These are phyloP conservation scores for Exophiala alcalophila DNA, from an alignment of 2,329 filamentous ascomycete genomes.

Conservation along the genomic window DNA sequence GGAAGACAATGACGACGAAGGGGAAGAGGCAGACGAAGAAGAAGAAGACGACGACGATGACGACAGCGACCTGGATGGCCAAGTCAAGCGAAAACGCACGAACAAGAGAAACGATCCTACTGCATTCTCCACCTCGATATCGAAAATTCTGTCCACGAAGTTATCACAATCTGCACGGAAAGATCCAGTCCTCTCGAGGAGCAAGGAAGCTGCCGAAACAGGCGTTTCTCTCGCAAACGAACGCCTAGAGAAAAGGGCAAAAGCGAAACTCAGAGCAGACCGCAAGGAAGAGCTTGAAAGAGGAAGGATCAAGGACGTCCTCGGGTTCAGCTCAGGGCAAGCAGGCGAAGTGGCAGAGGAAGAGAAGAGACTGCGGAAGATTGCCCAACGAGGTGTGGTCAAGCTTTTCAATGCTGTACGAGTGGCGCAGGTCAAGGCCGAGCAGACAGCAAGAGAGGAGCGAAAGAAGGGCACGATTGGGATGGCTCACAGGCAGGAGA, in stretches of 20 bases:
- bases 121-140: conserved; percentile 88
- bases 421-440: conserved; percentile 84
- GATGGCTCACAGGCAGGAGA: conserved; percentile 75
- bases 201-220: conserved; percentile 68
- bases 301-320: conserved; percentile 81
- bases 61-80: conserved; percentile 38
- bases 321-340: conserved; percentile 59
- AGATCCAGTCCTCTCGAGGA: conserved; percentile 89
- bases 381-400: conserved; percentile 87
- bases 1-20: conserved; percentile 35
- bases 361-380: conserved; percentile 79
- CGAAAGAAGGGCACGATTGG: conserved; percentile 74
- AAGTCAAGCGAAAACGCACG: conserved; percentile 36
- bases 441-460: conserved; percentile 65
- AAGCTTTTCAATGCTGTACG: conserved; percentile 95
- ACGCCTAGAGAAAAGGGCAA: conserved; percentile 77
- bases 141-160: conserved; percentile 89
- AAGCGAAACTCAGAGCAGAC: conserved; percentile 73
- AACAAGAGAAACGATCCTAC: conserved; percentile 84
- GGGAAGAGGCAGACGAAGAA: conserved; percentile 20
- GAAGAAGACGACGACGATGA: conserved; percentile 34
- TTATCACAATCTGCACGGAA: conserved; percentile 74
- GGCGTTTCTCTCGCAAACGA: conserved; percentile 70
- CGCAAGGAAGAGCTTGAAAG: conserved; percentile 77
- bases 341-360: conserved; percentile 59